Conservation (phyloP, 495 filamentous ascomycete genomes). For the Podospora comata region DNA sequence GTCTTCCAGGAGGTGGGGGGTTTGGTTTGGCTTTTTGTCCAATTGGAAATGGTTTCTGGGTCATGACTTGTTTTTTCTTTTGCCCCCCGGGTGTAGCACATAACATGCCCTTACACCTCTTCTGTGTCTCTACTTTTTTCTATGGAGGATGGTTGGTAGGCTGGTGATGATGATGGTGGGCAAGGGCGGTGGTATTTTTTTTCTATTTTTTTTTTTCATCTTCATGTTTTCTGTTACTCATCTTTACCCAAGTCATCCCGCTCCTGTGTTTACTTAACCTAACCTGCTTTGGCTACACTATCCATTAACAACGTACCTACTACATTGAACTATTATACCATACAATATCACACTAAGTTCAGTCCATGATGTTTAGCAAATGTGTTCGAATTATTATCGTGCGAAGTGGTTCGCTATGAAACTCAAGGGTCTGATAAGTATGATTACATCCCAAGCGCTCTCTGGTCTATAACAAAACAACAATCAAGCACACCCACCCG, state of each 20-base stretch:
- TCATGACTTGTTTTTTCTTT: background rate
- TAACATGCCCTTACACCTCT: background rate
- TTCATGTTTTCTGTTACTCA: background rate
- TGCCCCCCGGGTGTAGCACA: background rate
- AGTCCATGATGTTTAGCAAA: background rate
- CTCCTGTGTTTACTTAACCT: background rate
- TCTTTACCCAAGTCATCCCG: background rate
- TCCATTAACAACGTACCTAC: background rate
- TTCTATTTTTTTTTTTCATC: constrained; percentile 8
- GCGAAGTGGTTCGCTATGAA: too few relatives aligned
- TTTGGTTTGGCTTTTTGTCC: background rate
- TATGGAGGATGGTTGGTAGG: background rate
- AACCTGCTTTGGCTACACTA: background rate
- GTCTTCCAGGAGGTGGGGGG: too few relatives aligned
- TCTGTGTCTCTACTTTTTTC: background rate
- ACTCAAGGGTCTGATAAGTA: too few relatives aligned
- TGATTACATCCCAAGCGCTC: background rate
- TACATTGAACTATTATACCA: background rate
- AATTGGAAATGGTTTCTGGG: background rate
- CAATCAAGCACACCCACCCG: constrained; percentile 83
- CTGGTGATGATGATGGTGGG: background rate
- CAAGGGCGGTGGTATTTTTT: background rate
- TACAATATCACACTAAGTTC: background rate
- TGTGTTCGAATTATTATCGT: background rate
- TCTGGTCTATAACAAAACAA: constrained; percentile 63